Conservation (phyloP, 441 rosid species). For the Flueggea neowawraea region DNA sequence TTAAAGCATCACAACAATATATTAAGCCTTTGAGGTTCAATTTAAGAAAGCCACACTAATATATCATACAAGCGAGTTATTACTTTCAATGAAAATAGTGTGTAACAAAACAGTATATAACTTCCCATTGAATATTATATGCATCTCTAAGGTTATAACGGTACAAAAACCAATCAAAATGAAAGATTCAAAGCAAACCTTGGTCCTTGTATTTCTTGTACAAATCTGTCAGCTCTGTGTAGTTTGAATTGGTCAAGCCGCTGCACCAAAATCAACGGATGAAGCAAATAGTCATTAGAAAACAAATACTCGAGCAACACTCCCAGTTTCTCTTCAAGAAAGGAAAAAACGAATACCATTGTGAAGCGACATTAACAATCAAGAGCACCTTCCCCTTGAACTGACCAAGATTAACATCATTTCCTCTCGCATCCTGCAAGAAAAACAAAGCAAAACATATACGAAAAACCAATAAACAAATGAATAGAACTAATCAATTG, state of each 20-base stretch:
- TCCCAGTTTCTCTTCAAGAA: background rate
- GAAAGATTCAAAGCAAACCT: constrained; percentile 33
- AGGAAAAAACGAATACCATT: constrained; percentile 50
- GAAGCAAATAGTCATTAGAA: background rate
- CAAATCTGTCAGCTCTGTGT: constrained; percentile 81
- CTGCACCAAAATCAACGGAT: constrained; percentile 34
- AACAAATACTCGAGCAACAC: background rate
- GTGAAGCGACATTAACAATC: constrained; percentile 98
- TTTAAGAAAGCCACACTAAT: background rate
- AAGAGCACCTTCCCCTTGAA: constrained; percentile 88
- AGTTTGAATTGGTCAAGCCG: constrained; percentile 85
- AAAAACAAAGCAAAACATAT: background rate
- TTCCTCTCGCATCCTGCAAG: constrained; percentile 78
- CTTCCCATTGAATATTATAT: background rate
- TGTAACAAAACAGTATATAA: too few relatives aligned
- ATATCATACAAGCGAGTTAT: too few relatives aligned
- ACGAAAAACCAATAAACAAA: background rate
- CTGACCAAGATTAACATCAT: constrained; percentile 68
- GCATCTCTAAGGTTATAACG: constrained; percentile 21
- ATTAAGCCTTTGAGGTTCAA: too few relatives aligned
- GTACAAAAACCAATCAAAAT: background rate
- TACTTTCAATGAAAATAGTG: too few relatives aligned
- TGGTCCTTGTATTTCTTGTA: constrained; percentile 75
- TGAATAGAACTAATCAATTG: background rate
- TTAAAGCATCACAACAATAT: too few relatives aligned